These are phyloP conservation scores for Teratosphaeria gauchensis DNA, from an alignment of 2,329 filamentous ascomycete species.

Conservation along the genomic window DNA sequence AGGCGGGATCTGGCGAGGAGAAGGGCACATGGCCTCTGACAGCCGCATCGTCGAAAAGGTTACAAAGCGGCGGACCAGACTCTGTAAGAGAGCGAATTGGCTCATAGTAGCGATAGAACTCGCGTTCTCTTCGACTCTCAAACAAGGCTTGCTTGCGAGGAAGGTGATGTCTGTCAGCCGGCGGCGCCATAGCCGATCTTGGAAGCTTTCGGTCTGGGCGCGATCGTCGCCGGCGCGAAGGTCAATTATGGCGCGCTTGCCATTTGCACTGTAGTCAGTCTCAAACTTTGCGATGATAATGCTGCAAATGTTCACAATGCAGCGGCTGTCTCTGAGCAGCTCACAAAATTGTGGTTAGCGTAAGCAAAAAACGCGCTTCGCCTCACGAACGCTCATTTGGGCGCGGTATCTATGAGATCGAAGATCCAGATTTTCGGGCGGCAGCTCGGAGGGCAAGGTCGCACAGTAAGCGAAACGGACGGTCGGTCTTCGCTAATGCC, in stretches of 20 bases:
- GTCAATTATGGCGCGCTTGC: background rate
- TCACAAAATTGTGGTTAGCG: background rate
- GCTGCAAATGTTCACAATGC: background rate
- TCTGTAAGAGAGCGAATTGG: slow-evolving; percentile 18
- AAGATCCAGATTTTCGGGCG: background rate
- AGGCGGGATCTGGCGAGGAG: slow-evolving; percentile 26
- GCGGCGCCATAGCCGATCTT: background rate
- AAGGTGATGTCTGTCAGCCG: background rate
- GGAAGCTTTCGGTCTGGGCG: background rate
- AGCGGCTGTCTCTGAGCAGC: background rate
- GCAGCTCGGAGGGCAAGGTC: background rate
- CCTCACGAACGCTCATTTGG: background rate
- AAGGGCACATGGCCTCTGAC: slow-evolving; percentile 15
- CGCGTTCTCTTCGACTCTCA: slow-evolving; percentile 21
- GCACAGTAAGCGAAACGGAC: background rate
- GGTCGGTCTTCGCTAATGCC: background rate
- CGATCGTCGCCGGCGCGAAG: background rate
- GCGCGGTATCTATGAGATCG: background rate
- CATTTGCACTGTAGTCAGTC: background rate
- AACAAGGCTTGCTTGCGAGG: slow-evolving; percentile 6
- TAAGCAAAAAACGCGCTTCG: background rate
- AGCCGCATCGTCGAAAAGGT: slow-evolving; percentile 14
- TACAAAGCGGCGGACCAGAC: slow-evolving; percentile 15
- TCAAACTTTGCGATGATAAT: background rate
- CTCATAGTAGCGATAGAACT: slow-evolving; percentile 25